Base-by-base conservation (phyloP, 345 rosid species). In the Eucalyptus pauciflora region DNA sequence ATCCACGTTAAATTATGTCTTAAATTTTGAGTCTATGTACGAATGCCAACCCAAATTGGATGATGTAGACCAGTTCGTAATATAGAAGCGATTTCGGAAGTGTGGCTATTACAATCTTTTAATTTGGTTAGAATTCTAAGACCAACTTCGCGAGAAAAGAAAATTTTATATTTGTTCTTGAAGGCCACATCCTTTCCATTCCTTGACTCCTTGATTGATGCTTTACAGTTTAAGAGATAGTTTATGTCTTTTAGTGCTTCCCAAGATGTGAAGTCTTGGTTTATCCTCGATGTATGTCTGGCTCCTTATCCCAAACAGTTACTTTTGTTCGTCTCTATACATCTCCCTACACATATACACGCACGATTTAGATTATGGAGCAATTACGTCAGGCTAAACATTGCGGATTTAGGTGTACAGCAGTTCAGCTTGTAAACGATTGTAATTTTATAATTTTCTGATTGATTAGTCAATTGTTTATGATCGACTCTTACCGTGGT, bases 401-500 rank as follows among this genome's bases (percentile, higher is more conserved):
- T 15, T 4, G 17, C 8, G 4, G 37, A 8, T n/a, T 64, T 7
- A 3, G 37, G 76, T 64, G 37, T n/a, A 64, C 37, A 12, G 51
- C 51, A 50, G 51, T 50, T n/a, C 37, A 64, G 37, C 17, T 64
- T 64, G 20, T 29, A 8, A n/a, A n/a, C 8, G 76, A 64, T n/a
- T n/a, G 37, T 13, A n/a, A n/a, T 16, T 64, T 64, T 13, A 2
- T 64, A 64, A 64, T 64, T 64, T 7, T 13, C 10, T 16, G 17
- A 64, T 29, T 64, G 18, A 2, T 64, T 64, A 64, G 37, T n/a
- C 4, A 13, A 14, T 64, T 64, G n/a, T 64, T 64, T 64, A 64
- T 6, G 20, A 4, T 14, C 0, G 9, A 4, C 37, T 64, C n/a
- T 64, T n/a, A 7, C 18, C 17, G 9, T 64, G 9, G 2, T 2